phyloP scores from a whole-genome alignment of 345 rosid genomes.

The Heritiera fomes region DNA sequence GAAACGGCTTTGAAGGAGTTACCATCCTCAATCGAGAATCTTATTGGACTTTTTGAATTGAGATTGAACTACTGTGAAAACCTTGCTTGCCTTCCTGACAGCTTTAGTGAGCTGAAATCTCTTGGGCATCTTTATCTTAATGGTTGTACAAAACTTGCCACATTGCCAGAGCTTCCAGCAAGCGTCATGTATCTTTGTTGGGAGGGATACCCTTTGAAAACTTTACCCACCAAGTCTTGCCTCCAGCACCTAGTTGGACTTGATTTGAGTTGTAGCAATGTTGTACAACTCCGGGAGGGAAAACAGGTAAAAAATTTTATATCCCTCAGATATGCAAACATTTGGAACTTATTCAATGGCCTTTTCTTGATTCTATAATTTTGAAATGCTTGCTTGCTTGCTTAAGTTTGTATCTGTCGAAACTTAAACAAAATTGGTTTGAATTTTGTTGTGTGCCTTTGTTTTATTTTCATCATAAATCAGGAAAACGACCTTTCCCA shows the following conservation, averaged over 20 bases:
- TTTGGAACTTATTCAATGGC: too few relatives aligned
- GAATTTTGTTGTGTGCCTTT: too few relatives aligned
- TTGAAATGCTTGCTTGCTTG: too few relatives aligned
- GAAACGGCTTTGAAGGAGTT: conserved; percentile 33
- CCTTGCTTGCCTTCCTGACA: not conserved
- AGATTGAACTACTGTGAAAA: not conserved
- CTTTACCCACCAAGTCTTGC: not conserved
- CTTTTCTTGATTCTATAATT: too few relatives aligned
- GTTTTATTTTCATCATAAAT: too few relatives aligned
- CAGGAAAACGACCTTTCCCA: too few relatives aligned
- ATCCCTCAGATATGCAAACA: too few relatives aligned
- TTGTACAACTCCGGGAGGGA: not conserved
- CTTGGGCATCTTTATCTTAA: not conserved
- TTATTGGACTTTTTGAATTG: conserved; percentile 7
- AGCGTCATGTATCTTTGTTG: not conserved
- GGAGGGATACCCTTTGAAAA: conserved; percentile 5
- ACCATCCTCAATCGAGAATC: conserved; percentile 26
- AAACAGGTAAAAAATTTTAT: too few relatives aligned
- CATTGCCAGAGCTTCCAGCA: too few relatives aligned
- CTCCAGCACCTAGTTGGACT: not conserved
- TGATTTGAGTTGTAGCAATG: not conserved
- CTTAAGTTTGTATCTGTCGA: too few relatives aligned
- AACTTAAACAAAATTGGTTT: too few relatives aligned
- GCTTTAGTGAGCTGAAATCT: not conserved
- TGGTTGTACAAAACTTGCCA: not conserved